These are phyloP conservation scores for Hypoxylon sp. DNA, from an alignment of 2,329 filamentous ascomycete species.

Conservation along the genomic window DNA sequence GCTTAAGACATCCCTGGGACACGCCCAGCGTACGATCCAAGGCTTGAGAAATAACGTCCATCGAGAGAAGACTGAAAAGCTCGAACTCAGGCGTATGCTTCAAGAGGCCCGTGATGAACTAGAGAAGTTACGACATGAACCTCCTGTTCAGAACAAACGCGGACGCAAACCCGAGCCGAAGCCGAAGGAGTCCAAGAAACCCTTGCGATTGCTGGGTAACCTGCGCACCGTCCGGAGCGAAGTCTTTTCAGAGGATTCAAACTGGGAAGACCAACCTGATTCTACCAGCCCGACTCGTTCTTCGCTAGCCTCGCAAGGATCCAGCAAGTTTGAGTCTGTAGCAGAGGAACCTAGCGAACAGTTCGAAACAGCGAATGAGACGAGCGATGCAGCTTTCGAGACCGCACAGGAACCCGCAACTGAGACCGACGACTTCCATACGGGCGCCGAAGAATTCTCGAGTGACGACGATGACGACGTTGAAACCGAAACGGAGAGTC, in stretches of 20 bases:
- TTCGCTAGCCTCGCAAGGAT: slow-evolving; percentile 52
- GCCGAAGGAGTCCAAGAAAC: slow-evolving; percentile 82
- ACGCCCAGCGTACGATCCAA: slow-evolving; percentile 97
- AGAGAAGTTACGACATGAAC: slow-evolving; percentile 75
- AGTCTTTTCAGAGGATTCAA: slow-evolving; percentile 82
- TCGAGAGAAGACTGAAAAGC: slow-evolving; percentile 97
- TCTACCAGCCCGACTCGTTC: slow-evolving; percentile 64
- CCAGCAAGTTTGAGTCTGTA: slow-evolving; percentile 51
- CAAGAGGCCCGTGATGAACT: slow-evolving; percentile 96
- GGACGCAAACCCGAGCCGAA: slow-evolving; percentile 75
- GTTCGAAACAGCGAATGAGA: slow-evolving; percentile 87
- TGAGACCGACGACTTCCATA: slow-evolving; percentile 96
- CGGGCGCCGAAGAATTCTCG: slow-evolving; percentile 83
- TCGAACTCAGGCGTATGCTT: slow-evolving; percentile 93
- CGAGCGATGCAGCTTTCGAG: slow-evolving; percentile 74
- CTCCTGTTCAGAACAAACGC: slow-evolving; percentile 67
- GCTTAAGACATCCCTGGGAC: slow-evolving; percentile 90
- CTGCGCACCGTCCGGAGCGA: slow-evolving; percentile 82
- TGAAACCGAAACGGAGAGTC: slow-evolving; percentile 86
- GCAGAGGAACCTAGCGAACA: slow-evolving; percentile 71
- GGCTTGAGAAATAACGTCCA: slow-evolving; percentile 95
- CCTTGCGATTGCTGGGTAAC: slow-evolving; percentile 81
- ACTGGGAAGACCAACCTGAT: slow-evolving; percentile 88
- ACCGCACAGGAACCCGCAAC: slow-evolving; percentile 84
- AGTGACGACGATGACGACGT: slow-evolving; percentile 78